Percentiles rank a stretch among this genome's conserved stretches.
Conservation (phyloP, 345 rosid genomes). For the Acer yangbiense region DNA sequence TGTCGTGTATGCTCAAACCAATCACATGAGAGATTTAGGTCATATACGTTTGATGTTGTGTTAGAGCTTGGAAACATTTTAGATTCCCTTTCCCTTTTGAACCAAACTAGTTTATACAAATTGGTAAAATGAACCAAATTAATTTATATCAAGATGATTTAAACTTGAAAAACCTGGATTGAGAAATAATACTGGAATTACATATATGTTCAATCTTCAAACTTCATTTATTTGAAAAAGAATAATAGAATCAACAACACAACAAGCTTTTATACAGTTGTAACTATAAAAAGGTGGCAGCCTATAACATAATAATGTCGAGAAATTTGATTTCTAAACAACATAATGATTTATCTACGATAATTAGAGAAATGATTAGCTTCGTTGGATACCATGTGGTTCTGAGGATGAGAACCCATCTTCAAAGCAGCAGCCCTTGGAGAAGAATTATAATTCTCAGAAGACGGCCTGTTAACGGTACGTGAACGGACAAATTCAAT, state of each 20-base stretch:
- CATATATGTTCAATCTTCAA: neutral
- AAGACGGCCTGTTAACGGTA: neutral
- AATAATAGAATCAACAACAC: no score
- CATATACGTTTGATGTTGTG: no score
- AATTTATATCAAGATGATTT: no score
- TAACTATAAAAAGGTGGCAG: neutral
- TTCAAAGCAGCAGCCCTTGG: conserved; percentile 15
- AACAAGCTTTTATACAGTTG: conserved; percentile 9
- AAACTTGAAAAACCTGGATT: neutral
- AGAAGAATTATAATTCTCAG: conserved; percentile 13
- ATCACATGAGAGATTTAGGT: no score
- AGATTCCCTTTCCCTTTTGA: no score
- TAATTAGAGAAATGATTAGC: neutral
- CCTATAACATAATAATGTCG: neutral
- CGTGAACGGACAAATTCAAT: conserved; percentile 14
- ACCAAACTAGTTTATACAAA: no score
- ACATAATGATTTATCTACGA: neutral
- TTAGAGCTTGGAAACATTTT: no score
- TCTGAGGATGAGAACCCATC: conserved; percentile 9
- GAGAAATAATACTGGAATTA: no score
- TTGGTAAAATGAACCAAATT: no score
- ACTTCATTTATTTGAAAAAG: neutral
- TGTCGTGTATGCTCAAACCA: no score
- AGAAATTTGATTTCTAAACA: neutral
- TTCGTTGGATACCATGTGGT: neutral